phyloP scores from a whole-genome alignment of 208 protist species.

The Acanthamoeba rhysodes region DNA sequence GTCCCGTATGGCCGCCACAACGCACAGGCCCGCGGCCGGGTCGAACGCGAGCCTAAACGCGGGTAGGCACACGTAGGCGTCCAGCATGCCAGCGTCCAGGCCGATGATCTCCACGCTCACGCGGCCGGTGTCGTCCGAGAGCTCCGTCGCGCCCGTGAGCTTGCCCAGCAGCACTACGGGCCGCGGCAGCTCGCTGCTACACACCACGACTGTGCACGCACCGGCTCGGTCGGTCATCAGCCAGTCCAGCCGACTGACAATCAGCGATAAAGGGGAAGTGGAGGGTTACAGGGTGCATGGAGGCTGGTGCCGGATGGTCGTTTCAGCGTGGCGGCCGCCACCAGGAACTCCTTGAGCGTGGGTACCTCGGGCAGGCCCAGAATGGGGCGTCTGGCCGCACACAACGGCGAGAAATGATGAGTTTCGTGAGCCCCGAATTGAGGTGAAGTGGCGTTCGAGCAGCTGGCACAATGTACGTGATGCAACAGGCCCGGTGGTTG shows the following conservation, averaged over 20 bases:
- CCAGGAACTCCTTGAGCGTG: constrained; percentile 6
- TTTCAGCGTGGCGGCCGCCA: neutral
- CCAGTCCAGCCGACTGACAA: neutral
- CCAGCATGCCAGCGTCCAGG: neutral
- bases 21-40: neutral
- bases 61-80: neutral
- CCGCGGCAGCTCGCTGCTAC: neutral
- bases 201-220: neutral
- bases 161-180: constrained; percentile 9
- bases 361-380: constrained; percentile 43
- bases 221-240: too few species aligned
- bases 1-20: neutral
- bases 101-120: constrained; percentile 1
- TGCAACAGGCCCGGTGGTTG: neutral
- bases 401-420: too few species aligned
- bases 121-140: constrained; percentile 11
- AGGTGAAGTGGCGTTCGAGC: neutral
- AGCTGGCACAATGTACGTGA: neutral
- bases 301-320: neutral
- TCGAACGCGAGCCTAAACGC: neutral
- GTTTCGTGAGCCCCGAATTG: neutral
- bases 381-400: neutral
- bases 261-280: neutral
- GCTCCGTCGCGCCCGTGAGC: neutral
- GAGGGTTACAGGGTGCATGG: neutral